Percentiles rank a stretch among this genome's conserved stretches.
phyloP scores from a whole-genome alignment of 768 basidiomycete species.

The Lactarius quietus region DNA sequence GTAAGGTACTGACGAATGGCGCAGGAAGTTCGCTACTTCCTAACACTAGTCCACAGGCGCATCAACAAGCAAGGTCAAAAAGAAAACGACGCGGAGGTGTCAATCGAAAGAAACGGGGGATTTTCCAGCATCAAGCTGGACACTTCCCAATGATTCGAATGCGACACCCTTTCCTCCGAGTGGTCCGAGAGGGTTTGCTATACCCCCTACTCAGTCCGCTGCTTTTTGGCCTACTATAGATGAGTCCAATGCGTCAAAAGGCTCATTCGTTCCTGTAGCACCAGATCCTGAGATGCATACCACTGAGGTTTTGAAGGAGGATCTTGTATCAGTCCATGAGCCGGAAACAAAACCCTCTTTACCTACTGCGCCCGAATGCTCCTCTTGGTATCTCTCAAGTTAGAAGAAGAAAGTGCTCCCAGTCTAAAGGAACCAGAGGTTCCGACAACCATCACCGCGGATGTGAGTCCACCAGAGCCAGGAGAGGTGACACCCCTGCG shows the following conservation, averaged over 20 bases:
- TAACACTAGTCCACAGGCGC: constrained; percentile 8
- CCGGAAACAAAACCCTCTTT: not conserved
- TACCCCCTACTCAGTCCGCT: not conserved
- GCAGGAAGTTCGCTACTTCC: constrained; percentile 5
- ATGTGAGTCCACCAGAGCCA: not conserved
- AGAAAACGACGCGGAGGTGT: constrained; percentile 21
- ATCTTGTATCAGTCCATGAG: too few relatives aligned
- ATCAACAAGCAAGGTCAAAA: constrained; percentile 9
- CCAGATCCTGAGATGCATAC: not conserved
- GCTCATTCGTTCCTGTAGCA: not conserved
- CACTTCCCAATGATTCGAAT: constrained; percentile 1
- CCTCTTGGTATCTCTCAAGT: not conserved
- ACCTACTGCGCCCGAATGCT: not conserved
- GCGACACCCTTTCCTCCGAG: not conserved
- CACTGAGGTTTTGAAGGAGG: not conserved
- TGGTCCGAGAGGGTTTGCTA: constrained; percentile 3
- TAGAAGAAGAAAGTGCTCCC: constrained; percentile 3
- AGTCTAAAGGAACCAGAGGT: not conserved
- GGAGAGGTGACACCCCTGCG: not conserved
- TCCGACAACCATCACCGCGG: not conserved
- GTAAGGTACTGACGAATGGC: constrained; percentile 6
- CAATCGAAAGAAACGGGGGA: constrained; percentile 19
- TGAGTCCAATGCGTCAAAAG: not conserved
- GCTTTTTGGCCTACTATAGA: not conserved
- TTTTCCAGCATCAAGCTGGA: not conserved